phyloP scores from a whole-genome alignment of 1,139 yeast genomes.

The Saccharomyces hybrid region DNA sequence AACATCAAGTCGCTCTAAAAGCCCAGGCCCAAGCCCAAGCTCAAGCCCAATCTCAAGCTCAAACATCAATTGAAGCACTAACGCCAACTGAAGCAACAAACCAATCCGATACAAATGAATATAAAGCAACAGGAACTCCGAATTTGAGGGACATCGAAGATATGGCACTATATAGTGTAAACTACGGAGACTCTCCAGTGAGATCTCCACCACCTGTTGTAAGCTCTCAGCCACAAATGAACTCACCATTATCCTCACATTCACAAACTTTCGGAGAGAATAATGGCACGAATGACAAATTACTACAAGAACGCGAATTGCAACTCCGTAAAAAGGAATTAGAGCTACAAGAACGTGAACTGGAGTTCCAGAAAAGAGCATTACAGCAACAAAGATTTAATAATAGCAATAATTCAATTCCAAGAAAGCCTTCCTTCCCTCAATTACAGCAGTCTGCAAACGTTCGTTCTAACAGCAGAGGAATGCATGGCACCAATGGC shows the following conservation, averaged over 20 bases:
- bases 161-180: conserved; percentile 28
- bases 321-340: conserved; percentile 42
- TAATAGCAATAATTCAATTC: conserved; percentile 11
- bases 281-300: conserved; percentile 8
- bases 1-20: background rate
- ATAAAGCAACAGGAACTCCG: conserved; percentile 29
- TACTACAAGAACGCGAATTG: conserved; percentile 32
- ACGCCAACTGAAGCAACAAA: background rate
- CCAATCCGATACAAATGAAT: conserved; percentile 3
- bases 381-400: conserved; percentile 19
- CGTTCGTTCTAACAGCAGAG: conserved; percentile 15
- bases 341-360: conserved; percentile 38
- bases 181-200: conserved; percentile 26
- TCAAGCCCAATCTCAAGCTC: background rate
- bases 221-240: background rate
- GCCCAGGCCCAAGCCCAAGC: background rate
- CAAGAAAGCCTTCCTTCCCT: conserved; percentile 24
- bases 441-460: conserved; percentile 19
- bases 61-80: background rate
- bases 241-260: background rate
- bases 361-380: conserved; percentile 33
- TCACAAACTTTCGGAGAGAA: background rate
- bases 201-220: conserved; percentile 4
- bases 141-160: conserved; percentile 29
- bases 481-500: conserved; percentile 26